Base-by-base conservation (phyloP, 345 rosid genomes). In the Brassica carinata region DNA sequence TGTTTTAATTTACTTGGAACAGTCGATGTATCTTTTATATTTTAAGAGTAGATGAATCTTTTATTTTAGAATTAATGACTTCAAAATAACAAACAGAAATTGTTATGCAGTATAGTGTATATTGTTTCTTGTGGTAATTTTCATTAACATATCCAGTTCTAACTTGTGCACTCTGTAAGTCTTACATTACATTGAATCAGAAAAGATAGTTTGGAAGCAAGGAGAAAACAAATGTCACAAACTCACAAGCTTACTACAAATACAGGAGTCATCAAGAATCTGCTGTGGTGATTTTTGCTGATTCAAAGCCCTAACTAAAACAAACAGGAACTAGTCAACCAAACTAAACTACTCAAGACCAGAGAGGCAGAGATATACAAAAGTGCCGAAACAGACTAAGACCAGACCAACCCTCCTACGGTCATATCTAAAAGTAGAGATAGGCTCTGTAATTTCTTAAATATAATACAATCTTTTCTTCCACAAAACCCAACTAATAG, bases 381-480 rank as follows among this genome's bases (percentile, higher is more conserved):
- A 38, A 69, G 76, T 75, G 23, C 64, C 70, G 40, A 69, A 15
- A 26, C 58, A 51, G 8, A 80, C 19, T 34, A 63, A 63, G 10
- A 71, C 23, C 77, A 79, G 51, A 18, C 71, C 71, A 34, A 74
- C 69, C 48, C 79, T 75, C 58, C 71, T 65, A 53, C 67, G 38
- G 76, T 81, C 75, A 81, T 66, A 80, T 80, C 79, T 75, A 75
- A 51, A 55, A 27, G 75, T 75, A 51, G 64, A 79, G 65, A 48
- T 3, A 19, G 23, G 23, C 23, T 19, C 23, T 19, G 23, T 19
- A 19, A 19, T 19, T 19, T 19, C 76, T 51, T 26, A 29, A 61
- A 48, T 74, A 80, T 69, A 62, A 61, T 74, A 80, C 66, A 74
- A 80, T 69, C 71, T 68, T 73, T 58, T 58, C 83, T 80, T 80